A percentile compares a stretch with the other conserved stretches of the same genome.
phyloP scores from a whole-genome alignment of 2,329 filamentous ascomycete genomes.

The Verticillium dahliae region DNA sequence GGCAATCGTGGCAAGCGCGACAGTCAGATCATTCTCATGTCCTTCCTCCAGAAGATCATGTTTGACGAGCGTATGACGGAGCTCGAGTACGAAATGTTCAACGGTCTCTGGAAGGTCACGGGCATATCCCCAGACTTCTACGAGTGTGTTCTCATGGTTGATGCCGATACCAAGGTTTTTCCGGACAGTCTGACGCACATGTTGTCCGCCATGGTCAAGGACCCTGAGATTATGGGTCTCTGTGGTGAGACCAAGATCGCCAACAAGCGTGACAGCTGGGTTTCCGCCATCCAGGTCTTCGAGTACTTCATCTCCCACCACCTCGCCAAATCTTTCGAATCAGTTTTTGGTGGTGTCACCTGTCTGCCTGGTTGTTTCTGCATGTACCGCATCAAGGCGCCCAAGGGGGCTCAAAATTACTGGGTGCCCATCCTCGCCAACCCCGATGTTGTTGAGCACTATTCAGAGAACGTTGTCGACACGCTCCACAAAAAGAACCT shows the following conservation, averaged over 20 bases:
- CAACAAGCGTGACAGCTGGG: slow-evolving; percentile 93
- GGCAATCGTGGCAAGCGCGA: slow-evolving; percentile 98
- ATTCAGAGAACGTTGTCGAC: slow-evolving; percentile 98
- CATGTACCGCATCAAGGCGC: slow-evolving; percentile 99
- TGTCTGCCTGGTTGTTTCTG: slow-evolving; percentile 98
- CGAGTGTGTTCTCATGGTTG: slow-evolving; percentile 96
- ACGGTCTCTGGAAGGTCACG: slow-evolving; percentile 96
- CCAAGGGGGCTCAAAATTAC: slow-evolving; percentile 97
- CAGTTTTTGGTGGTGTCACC: slow-evolving; percentile 96
- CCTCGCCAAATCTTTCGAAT: slow-evolving; percentile 93
- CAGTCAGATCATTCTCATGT: slow-evolving; percentile 99
- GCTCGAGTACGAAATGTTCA: slow-evolving; percentile 99
- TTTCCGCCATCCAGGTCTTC: slow-evolving; percentile 97
- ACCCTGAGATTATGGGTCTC: slow-evolving; percentile 97
- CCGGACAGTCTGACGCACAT: slow-evolving; percentile 97
- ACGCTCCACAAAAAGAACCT: slow-evolving; percentile 97
- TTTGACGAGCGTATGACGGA: slow-evolving; percentile 99
- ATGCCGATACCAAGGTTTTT: slow-evolving; percentile 98
- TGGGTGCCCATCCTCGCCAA: slow-evolving; percentile 99
- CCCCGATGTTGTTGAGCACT: slow-evolving; percentile 97
- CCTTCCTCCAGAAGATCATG: slow-evolving; percentile 99
- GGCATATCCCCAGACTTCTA: slow-evolving; percentile 98
- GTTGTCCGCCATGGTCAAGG: slow-evolving; percentile 98
- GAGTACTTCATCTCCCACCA: slow-evolving; percentile 99
- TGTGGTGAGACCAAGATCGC: slow-evolving; percentile 99